These are phyloP conservation scores for Phytomonas sp. DNA, from an alignment of 208 protist species.

Conservation along the genomic window DNA sequence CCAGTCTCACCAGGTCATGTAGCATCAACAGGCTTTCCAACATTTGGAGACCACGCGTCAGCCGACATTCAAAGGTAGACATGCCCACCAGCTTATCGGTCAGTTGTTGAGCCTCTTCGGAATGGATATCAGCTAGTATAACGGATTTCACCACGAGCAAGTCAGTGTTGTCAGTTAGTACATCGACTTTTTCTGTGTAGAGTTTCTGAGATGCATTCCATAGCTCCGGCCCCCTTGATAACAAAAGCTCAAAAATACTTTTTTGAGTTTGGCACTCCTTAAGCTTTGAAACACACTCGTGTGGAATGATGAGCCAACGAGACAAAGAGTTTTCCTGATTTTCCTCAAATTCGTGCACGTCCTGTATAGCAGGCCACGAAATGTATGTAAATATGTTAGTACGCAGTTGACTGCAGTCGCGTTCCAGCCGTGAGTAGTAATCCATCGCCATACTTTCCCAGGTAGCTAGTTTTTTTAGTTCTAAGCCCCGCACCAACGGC, in stretches of 20 bases:
- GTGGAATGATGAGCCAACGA: conserved; percentile 31
- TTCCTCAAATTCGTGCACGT: conserved; percentile 60
- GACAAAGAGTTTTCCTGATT: conserved; percentile 54
- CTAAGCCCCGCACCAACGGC: conserved; percentile 51
- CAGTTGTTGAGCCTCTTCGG: conserved; percentile 35
- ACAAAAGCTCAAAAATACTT: conserved; percentile 53
- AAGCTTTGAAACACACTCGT: conserved; percentile 35
- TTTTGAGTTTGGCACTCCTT: conserved; percentile 70
- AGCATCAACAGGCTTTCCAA: conserved; percentile 54
- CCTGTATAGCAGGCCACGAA: conserved; percentile 76
- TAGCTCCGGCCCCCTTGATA: conserved; percentile 17
- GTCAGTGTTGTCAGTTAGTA: conserved; percentile 74
- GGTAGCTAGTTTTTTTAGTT: conserved; percentile 36
- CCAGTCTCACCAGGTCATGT: conserved; percentile 53
- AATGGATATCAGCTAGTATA: conserved; percentile 71
- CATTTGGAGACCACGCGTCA: conserved; percentile 33
- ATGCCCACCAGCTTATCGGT: conserved; percentile 42
- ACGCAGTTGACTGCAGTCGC: conserved; percentile 66
- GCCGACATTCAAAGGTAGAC: conserved; percentile 25
- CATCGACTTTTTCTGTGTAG: conserved; percentile 1
- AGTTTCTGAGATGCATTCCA: conserved; percentile 24
- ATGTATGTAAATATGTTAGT: conserved; percentile 76
- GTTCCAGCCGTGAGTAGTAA: conserved; percentile 42
- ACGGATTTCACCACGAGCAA: conserved; percentile 50
- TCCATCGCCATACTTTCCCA: conserved; percentile 49